These are phyloP conservation scores for Henckelia pumila DNA, from an alignment of 257 asterid species.

Conservation along the genomic window DNA sequence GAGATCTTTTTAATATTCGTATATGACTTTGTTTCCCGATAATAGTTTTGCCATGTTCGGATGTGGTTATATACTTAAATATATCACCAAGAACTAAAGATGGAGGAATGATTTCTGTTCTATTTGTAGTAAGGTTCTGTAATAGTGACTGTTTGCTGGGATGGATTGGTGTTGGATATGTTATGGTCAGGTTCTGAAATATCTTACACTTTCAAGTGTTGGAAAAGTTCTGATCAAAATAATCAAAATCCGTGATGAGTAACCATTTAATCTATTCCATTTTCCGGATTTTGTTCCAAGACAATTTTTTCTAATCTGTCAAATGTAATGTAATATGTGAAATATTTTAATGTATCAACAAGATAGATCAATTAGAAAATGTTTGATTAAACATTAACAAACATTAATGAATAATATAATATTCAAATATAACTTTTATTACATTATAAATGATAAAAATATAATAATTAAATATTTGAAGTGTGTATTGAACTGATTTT, in stretches of 20 bases:
- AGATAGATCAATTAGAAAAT: too few species aligned
- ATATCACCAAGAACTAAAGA: too few species aligned
- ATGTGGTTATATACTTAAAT: too few species aligned
- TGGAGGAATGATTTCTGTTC: too few species aligned
- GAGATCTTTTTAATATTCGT: slow-evolving; percentile 1
- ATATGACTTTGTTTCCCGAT: slow-evolving; percentile 4
- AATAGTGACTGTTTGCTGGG: too few species aligned
- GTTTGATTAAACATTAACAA: not conserved
- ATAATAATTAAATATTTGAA: not conserved
- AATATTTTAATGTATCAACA: too few species aligned
- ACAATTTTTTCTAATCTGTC: not conserved
- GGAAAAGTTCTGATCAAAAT: not conserved
- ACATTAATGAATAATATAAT: not conserved
- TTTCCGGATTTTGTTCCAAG: not conserved
- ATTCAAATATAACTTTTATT: not conserved
- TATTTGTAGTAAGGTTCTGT: too few species aligned
- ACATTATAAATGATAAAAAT: not conserved
- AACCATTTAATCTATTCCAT: not conserved
- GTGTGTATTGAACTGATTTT: not conserved
- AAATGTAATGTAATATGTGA: not conserved
- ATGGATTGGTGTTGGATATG: too few species aligned
- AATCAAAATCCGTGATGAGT: too few species aligned
- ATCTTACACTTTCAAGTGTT: not conserved
- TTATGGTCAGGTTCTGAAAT: too few species aligned
- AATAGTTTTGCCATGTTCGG: not conserved